phyloP scores from a whole-genome alignment of 2,329 filamentous ascomycete species.

The Lithohypha guttulata region DNA sequence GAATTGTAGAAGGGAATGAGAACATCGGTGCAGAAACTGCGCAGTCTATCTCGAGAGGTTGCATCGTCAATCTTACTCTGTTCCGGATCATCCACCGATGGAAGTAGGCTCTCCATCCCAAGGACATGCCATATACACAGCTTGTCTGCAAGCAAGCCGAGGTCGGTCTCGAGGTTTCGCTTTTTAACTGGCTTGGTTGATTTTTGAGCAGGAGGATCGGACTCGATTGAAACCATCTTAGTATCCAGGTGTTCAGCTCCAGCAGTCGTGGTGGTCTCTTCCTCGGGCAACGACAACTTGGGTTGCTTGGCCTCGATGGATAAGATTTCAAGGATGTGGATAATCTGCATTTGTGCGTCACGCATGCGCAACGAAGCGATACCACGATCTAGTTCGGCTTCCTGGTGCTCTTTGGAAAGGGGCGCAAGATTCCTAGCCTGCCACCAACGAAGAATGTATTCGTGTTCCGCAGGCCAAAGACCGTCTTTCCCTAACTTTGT shows the following conservation, averaged over 20 bases:
- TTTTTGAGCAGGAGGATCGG: constrained; percentile 15
- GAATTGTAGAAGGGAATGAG: constrained; percentile 40
- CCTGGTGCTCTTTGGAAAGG: constrained; percentile 11
- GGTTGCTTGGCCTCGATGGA: constrained; percentile 27
- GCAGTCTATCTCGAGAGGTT: constrained; percentile 29
- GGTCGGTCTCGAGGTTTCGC: constrained; percentile 33
- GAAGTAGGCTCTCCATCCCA: constrained; percentile 27
- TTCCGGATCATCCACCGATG: constrained; percentile 24
- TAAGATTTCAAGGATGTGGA: constrained; percentile 39
- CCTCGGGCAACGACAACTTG: background rate
- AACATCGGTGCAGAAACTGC: constrained; percentile 41
- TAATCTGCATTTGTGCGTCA: constrained; percentile 40
- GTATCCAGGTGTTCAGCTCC: constrained; percentile 32
- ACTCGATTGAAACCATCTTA: constrained; percentile 25
- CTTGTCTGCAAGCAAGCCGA: constrained; percentile 39
- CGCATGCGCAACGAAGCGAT: constrained; percentile 36
- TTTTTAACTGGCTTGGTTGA: constrained; percentile 14
- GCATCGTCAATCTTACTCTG: constrained; percentile 24
- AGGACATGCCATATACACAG: constrained; percentile 43
- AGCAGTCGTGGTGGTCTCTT: constrained; percentile 20
- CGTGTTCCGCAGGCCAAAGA: constrained; percentile 36
- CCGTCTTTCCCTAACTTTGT: constrained; percentile 37
- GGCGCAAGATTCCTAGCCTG: constrained; percentile 52
- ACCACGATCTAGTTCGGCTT: constrained; percentile 30
- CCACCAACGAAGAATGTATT: constrained; percentile 38